These are phyloP conservation scores for Xylaria multiplex DNA, from an alignment of 2,329 filamentous ascomycete species.

Conservation along the genomic window DNA sequence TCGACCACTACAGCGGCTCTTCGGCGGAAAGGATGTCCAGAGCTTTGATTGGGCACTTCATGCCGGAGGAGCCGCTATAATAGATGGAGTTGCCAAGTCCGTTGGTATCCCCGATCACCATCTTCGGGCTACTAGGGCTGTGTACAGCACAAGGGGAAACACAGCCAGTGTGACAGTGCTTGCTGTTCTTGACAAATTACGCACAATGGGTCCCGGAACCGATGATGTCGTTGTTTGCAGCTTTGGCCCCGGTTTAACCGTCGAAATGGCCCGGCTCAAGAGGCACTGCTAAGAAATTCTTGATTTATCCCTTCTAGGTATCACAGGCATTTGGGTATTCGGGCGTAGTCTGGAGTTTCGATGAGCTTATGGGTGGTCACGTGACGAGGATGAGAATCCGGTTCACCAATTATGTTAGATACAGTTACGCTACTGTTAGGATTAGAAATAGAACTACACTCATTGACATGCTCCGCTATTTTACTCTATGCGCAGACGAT, in stretches of 20 bases:
- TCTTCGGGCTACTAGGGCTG: conserved; percentile 31
- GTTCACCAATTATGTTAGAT: neutral
- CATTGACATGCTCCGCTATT: too few species aligned
- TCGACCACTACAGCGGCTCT: conserved; percentile 32
- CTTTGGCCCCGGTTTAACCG: conserved; percentile 36
- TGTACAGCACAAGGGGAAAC: conserved; percentile 36
- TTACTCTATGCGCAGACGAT: too few species aligned
- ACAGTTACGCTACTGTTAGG: too few species aligned
- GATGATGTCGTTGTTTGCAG: conserved; percentile 34
- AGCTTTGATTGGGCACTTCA: conserved; percentile 37
- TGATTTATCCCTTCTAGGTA: neutral
- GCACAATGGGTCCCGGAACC: conserved; percentile 30
- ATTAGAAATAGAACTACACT: neutral
- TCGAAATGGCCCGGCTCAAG: conserved; percentile 37
- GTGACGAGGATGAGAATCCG: too few species aligned
- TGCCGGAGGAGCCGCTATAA: conserved; percentile 36
- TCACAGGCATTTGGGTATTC: neutral
- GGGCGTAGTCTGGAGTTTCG: too few species aligned
- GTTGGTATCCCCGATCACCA: conserved; percentile 31
- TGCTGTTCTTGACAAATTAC: conserved; percentile 34
- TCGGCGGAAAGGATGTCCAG: conserved; percentile 17
- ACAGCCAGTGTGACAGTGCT: conserved; percentile 36
- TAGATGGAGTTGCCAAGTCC: conserved; percentile 32
- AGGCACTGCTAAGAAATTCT: conserved; percentile 26
- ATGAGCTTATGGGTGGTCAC: too few species aligned